Base-by-base conservation (phyloP, 768 basidiomycete genomes). In the Ramaria sp. region DNA sequence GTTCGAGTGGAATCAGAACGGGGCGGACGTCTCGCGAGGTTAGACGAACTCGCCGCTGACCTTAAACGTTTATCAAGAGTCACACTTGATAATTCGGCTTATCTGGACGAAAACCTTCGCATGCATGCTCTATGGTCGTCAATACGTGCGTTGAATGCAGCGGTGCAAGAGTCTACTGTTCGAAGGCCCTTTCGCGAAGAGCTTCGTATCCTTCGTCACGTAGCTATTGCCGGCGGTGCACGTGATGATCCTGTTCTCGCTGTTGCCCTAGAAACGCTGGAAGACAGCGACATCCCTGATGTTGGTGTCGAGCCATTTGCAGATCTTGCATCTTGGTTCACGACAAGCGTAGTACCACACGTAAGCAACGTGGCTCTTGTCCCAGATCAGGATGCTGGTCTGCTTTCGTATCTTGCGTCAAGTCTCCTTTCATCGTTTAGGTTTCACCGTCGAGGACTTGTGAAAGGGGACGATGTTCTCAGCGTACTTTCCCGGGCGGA, bases 1-100 rank as follows among this genome's bases (percentile, higher is more conserved):
- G 78, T 93, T 48, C 86, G 84, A 59, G 94, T 99, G 55, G 95
- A 99, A 69, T 81, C 91, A 64, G 96, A 99, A 68, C 91, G 96
- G 42, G 92, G 92, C 15, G 93, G 93, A 12, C 86, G 96, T 52
- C 78, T 99, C 9, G 87, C 92, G 43, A 96, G 93, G 68, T 82
- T 99, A 32, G 92, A 95, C 63, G 88, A 94, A 66, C 83, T 99
- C 45, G 85, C 92, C 9, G 81, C 87, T 5, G 85, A 86, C 45
- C 71, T 98, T 60, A 94, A 96, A 67, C 84, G 88, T 58, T 81
- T 99, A 28, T 92, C 96, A 67, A 82, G 88, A 56, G 75, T 96
- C 56, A 85, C 93, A 0, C 77, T 95, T 28, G 93, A 95, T 69
- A 98, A 97, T 69, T 88, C 87, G 3, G 71, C 75, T 16, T 87